Percentiles rank a stretch among this genome's conserved stretches.
Conservation (phyloP, 345 rosid genomes). For the Lagerstroemia speciosa region DNA sequence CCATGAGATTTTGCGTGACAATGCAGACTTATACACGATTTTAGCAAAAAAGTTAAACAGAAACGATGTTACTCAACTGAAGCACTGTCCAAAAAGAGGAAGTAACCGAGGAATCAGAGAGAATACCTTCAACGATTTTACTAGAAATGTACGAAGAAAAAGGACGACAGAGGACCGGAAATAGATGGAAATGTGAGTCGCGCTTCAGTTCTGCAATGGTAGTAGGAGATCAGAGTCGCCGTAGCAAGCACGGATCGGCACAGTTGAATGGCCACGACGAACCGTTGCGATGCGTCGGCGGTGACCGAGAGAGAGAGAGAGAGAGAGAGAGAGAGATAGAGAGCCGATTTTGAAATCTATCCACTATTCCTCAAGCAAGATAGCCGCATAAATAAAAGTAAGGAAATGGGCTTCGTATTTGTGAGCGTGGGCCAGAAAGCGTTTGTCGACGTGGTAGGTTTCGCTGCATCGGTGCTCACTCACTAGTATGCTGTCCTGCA, state of each 20-base stretch:
- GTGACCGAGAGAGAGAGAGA: neutral
- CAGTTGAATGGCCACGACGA: constrained; percentile 2
- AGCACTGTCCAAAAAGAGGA: neutral
- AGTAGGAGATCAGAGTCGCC: neutral
- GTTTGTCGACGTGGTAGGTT: neutral
- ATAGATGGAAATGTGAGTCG: neutral
- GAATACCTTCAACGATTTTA: neutral
- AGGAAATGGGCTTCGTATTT: constrained; percentile 1
- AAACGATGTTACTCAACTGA: neutral
- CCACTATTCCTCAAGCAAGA: neutral
- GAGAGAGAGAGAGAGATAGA: constrained; percentile 1
- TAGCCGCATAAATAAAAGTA: neutral
- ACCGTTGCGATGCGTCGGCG: constrained; percentile 1
- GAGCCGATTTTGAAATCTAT: neutral
- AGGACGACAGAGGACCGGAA: neutral
- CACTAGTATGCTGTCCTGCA: neutral
- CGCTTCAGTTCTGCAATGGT: neutral
- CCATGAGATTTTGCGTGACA: neutral
- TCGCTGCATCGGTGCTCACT: neutral
- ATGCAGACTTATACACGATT: neutral
- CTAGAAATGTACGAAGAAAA: neutral
- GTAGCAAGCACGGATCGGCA: neutral
- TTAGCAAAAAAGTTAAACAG: neutral
- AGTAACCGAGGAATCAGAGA: neutral
- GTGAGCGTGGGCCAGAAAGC: constrained; percentile 2